Evolutionary conservation across 2,329 filamentous ascomycete species (phyloP).

Genomic region (Trichoderma sp.): DNA sequence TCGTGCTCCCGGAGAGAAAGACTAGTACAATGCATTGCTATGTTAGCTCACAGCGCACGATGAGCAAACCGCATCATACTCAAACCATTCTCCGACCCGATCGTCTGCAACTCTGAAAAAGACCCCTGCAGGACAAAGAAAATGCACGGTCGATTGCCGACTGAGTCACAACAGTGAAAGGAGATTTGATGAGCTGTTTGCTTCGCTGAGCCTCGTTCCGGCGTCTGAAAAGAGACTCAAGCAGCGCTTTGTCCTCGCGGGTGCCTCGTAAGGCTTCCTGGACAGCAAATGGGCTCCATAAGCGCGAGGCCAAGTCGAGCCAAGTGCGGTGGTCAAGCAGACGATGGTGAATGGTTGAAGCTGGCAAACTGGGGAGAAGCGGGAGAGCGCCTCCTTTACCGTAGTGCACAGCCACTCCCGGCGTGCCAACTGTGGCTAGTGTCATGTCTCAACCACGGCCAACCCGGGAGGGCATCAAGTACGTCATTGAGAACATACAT

Average conservation of each 20-base stretch:
- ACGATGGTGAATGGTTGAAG: neutral
- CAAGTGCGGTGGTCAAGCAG: neutral
- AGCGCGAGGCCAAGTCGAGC: neutral
- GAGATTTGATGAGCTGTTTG: neutral
- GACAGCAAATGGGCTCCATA: neutral
- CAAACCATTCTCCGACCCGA: neutral
- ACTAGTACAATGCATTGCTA: neutral
- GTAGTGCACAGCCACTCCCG: neutral
- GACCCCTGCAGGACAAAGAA: neutral
- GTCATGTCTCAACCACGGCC: neutral
- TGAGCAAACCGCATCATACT: neutral
- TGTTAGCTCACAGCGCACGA: neutral
- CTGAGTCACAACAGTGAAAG: conserved; percentile 2
- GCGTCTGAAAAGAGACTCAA: neutral
- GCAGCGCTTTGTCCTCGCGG: neutral
- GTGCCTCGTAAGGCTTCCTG: conserved; percentile 19
- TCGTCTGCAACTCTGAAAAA: neutral
- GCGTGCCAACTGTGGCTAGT: conserved; percentile 8
- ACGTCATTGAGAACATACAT: neutral
- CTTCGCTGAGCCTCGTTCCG: conserved; percentile 1
- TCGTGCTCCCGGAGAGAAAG: neutral
- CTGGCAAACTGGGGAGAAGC: neutral
- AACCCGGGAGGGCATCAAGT: neutral
- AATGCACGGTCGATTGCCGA: neutral
- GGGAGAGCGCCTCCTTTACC: neutral